Percentiles rank a stretch among this genome's conserved stretches.
phyloP scores from a whole-genome alignment of 2,329 filamentous ascomycete species.

The Pseudogymnoascus sp. region DNA sequence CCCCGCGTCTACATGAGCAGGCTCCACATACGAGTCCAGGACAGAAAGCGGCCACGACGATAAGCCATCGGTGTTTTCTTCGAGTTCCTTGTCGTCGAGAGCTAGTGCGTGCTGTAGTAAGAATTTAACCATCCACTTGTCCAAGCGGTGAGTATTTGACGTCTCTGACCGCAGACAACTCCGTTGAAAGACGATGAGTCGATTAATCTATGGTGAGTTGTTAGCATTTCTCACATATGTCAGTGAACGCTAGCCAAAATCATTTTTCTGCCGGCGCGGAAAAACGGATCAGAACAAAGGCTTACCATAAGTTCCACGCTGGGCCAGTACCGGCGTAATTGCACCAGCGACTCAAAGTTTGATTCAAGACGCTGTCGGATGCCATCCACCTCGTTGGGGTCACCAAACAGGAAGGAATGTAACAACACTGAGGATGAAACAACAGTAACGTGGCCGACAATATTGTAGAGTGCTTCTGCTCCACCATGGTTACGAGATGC shows the following conservation, averaged over 20 bases:
- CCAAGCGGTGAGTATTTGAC: slow-evolving; percentile 13
- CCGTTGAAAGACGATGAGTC: slow-evolving; percentile 15
- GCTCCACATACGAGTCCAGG: background rate
- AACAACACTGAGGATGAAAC: slow-evolving; percentile 32
- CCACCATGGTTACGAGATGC: slow-evolving; percentile 19
- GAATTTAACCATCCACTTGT: slow-evolving; percentile 18
- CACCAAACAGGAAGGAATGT: slow-evolving; percentile 30
- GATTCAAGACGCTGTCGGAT: slow-evolving; percentile 11
- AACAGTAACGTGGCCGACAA: slow-evolving; percentile 31
- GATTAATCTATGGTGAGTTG: slow-evolving; percentile 8
- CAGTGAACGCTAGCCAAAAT: background rate
- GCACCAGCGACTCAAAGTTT: slow-evolving; percentile 17
- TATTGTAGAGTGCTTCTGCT: slow-evolving; percentile 29
- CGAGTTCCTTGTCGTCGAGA: slow-evolving; percentile 11
- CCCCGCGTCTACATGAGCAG: background rate
- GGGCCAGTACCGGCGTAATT: slow-evolving; percentile 17
- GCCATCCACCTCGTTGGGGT: slow-evolving; percentile 11
- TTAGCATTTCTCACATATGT: background rate
- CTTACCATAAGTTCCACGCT: slow-evolving; percentile 13
- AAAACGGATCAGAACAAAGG: background rate
- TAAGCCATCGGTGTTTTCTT: background rate
- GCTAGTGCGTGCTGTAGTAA: slow-evolving; percentile 17
- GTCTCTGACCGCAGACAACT: slow-evolving; percentile 12
- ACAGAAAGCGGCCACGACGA: background rate
- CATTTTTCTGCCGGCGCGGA: background rate